phyloP scores from a whole-genome alignment of 192 early-diverging fungal species.

The Backusella australiensis region DNA sequence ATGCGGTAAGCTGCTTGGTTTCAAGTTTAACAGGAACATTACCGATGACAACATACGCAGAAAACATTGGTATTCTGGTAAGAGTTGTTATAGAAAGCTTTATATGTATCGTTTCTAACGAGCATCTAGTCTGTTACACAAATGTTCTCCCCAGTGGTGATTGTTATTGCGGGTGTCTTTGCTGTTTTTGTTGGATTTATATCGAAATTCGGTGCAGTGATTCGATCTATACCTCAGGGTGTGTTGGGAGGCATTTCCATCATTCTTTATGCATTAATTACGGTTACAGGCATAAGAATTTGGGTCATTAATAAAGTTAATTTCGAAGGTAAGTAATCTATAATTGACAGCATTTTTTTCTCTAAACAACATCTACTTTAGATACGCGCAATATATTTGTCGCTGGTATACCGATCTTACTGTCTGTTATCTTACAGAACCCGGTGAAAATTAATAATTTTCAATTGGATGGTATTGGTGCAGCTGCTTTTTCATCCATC shows the following conservation, averaged over 20 bases:
- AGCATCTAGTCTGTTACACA: constrained; percentile 37
- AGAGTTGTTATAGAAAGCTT: too few relatives aligned
- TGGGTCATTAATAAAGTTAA: constrained; percentile 51
- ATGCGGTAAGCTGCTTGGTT: constrained; percentile 49
- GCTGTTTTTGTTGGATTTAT: constrained; percentile 51
- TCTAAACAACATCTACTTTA: not conserved
- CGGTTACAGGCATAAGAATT: constrained; percentile 48
- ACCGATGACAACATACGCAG: constrained; percentile 59
- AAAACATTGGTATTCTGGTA: constrained; percentile 54
- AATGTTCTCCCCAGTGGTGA: constrained; percentile 51
- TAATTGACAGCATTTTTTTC: too few relatives aligned
- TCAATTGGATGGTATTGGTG: constrained; percentile 45
- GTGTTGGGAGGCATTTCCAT: constrained; percentile 51
- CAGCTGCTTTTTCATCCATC: constrained; percentile 36
- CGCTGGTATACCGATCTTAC: constrained; percentile 40
- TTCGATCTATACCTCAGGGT: constrained; percentile 48
- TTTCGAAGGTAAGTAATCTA: constrained; percentile 27
- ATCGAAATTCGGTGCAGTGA: constrained; percentile 52
- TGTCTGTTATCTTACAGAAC: constrained; percentile 35
- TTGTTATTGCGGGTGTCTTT: constrained; percentile 44
- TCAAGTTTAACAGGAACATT: constrained; percentile 37
- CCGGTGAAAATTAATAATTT: constrained; percentile 27
- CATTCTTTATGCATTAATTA: constrained; percentile 50
- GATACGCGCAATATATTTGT: constrained; percentile 48
- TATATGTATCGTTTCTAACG: not conserved